phyloP scores from a whole-genome alignment of 2,329 filamentous ascomycete species.

The Colletotrichum spaethianum region DNA sequence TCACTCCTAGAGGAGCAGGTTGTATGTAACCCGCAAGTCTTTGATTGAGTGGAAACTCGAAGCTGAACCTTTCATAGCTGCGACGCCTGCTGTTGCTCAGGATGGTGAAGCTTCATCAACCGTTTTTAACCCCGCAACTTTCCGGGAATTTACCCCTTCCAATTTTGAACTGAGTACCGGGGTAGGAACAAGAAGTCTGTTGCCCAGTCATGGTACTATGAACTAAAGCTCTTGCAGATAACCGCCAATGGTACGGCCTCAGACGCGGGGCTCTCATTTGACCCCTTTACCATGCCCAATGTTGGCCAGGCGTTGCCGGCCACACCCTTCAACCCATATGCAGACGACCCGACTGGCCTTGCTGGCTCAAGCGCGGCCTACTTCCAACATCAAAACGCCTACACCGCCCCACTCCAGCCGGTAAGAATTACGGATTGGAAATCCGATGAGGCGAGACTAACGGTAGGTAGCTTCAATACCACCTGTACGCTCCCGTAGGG shows the following conservation, averaged over 20 bases:
- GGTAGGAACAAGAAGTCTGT: conserved; percentile 60
- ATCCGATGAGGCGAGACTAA: conserved; percentile 41
- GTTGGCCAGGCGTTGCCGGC: conserved; percentile 66
- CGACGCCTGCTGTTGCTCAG: conserved; percentile 43
- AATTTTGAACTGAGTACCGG: conserved; percentile 66
- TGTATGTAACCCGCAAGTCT: conserved; percentile 48
- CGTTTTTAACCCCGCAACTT: conserved; percentile 69
- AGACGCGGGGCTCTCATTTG: conserved; percentile 67
- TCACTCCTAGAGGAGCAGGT: conserved; percentile 78
- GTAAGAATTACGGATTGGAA: conserved; percentile 55
- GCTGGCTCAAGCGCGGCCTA: conserved; percentile 72
- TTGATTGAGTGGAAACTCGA: background rate
- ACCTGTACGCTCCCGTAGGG: conserved; percentile 90
- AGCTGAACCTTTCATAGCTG: conserved; percentile 22
- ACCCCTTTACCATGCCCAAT: conserved; percentile 75
- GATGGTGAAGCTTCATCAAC: conserved; percentile 56
- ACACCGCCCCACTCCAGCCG: conserved; percentile 70
- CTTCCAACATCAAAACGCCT: conserved; percentile 73
- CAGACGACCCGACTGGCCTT: conserved; percentile 76
- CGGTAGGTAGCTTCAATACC: conserved; percentile 80
- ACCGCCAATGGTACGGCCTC: conserved; percentile 63
- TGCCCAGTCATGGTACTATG: background rate
- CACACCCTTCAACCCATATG: conserved; percentile 81
- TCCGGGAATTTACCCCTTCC: conserved; percentile 73
- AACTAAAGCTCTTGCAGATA: conserved; percentile 47